phyloP scores from a whole-genome alignment of 225 moss, liverwort and hornwort species.

The Sphagnum contortum region DNA sequence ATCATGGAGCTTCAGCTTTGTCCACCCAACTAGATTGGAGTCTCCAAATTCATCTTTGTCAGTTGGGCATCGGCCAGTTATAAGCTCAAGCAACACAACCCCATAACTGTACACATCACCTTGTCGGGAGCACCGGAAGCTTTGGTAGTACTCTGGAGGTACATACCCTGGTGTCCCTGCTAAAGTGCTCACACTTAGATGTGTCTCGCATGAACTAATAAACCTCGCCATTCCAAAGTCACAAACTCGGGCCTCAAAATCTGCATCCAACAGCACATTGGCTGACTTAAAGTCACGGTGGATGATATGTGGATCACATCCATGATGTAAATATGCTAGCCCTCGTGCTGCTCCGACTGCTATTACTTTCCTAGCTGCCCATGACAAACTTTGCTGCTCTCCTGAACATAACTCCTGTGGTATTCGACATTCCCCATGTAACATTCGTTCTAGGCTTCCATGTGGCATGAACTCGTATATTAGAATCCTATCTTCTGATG shows the following conservation, averaged over 20 bases:
- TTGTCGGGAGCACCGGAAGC: conserved; percentile 16
- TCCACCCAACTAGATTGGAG: conserved; percentile 12
- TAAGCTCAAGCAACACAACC: conserved; percentile 13
- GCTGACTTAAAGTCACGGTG: conserved; percentile 5
- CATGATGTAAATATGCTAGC: conserved; percentile 5
- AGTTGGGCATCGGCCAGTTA: conserved; percentile 13
- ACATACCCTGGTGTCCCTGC: conserved; percentile 15
- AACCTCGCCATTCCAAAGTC: conserved; percentile 10
- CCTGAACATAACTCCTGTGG: background rate
- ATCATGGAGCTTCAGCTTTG: conserved; percentile 7
- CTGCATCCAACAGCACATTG: conserved; percentile 3
- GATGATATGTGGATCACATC: conserved; percentile 2
- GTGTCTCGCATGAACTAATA: conserved; percentile 9
- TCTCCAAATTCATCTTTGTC: conserved; percentile 13
- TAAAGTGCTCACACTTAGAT: conserved; percentile 12
- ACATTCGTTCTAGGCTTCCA: conserved; percentile 4
- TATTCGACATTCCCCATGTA: background rate
- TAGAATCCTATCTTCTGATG: conserved; percentile 1
- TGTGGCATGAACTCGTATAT: conserved; percentile 4
- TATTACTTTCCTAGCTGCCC: background rate
- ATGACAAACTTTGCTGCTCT: background rate
- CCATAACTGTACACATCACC: conserved; percentile 17
- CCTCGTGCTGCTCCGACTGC: conserved; percentile 4
- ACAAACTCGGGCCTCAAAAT: conserved; percentile 4
- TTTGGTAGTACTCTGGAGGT: conserved; percentile 12